Evolutionary conservation across 2,329 filamentous ascomycete genomes (phyloP).

Genomic region (Nemania sp.): DNA sequence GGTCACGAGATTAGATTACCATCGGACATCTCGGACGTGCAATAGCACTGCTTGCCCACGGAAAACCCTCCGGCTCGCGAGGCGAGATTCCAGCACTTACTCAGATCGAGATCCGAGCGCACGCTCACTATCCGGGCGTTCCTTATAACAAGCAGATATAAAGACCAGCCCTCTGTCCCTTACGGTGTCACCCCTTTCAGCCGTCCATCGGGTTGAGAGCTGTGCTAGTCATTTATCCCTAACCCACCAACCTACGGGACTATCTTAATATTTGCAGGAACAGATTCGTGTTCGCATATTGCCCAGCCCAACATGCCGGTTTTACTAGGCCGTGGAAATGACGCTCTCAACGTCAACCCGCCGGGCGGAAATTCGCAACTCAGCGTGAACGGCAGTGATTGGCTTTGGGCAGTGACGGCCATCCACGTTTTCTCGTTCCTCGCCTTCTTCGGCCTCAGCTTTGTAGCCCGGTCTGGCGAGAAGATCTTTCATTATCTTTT

Average conservation of each 20-base stretch:
- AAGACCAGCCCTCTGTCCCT: background rate
- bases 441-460: constrained; percentile 45
- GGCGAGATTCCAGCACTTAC: constrained; percentile 1
- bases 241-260: background rate
- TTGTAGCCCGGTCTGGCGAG: constrained; percentile 50
- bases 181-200: background rate
- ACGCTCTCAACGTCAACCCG: constrained; percentile 53
- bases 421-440: constrained; percentile 52
- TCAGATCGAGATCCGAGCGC: constrained; percentile 18
- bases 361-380: constrained; percentile 45
- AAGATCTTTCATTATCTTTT: constrained; percentile 62
- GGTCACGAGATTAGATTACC: constrained; percentile 13
- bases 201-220: too few species aligned
- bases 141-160: constrained; percentile 15
- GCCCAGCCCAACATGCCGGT: constrained; percentile 16
- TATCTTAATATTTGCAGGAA: background rate
- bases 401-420: constrained; percentile 59
- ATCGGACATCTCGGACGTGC: constrained; percentile 26
- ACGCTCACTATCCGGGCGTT: background rate
- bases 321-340: constrained; percentile 40
- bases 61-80: constrained; percentile 10
- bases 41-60: background rate
- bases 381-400: constrained; percentile 53
- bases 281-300: too few species aligned
- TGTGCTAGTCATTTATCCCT: too few species aligned